A percentile compares a stretch with the other conserved stretches of the same genome.
Evolutionary conservation across 176 grass and related monocot genomes (phyloP).

Genomic region (Sorghum bicolor): DNA sequence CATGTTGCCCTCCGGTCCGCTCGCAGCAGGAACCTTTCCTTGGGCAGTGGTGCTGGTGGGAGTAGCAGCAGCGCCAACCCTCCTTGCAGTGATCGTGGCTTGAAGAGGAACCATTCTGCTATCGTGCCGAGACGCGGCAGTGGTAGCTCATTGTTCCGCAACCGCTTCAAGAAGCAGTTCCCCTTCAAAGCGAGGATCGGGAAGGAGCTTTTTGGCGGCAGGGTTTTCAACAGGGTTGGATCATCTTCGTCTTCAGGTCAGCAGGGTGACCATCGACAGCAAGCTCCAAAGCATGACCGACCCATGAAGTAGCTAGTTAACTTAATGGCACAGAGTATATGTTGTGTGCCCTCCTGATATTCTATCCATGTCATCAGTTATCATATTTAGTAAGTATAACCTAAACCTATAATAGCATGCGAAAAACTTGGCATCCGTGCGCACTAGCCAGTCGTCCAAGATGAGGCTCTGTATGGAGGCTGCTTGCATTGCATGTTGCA

Average conservation of each 20-base stretch:
- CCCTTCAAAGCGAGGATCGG: conserved; percentile 77
- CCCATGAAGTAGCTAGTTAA: conserved; percentile 38
- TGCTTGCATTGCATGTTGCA: conserved; percentile 25
- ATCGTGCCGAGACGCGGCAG: conserved; percentile 1
- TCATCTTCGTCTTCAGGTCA: conserved; percentile 53
- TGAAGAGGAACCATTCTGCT: conserved; percentile 55
- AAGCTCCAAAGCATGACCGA: neutral
- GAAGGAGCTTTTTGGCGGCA: conserved; percentile 67
- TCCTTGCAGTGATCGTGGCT: conserved; percentile 19
- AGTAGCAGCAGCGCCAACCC: conserved; percentile 46
- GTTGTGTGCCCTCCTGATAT: conserved; percentile 6
- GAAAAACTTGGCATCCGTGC: conserved; percentile 18
- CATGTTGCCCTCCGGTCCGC: conserved; percentile 60
- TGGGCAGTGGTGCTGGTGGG: conserved; percentile 27
- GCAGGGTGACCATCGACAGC: conserved; percentile 12
- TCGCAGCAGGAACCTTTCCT: conserved; percentile 46
- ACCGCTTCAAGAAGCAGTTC: conserved; percentile 78
- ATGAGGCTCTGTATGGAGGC: conserved; percentile 24
- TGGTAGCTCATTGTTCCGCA: conserved; percentile 42
- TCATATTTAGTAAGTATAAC: neutral
- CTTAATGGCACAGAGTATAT: neutral
- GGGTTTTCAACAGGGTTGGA: conserved; percentile 56
- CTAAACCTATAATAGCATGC: conserved; percentile 26
- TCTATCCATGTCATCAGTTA: neutral
- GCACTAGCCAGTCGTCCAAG: neutral